Base-by-base conservation (phyloP, 2,329 filamentous ascomycete species). In the Colletotrichum endophyticum region DNA sequence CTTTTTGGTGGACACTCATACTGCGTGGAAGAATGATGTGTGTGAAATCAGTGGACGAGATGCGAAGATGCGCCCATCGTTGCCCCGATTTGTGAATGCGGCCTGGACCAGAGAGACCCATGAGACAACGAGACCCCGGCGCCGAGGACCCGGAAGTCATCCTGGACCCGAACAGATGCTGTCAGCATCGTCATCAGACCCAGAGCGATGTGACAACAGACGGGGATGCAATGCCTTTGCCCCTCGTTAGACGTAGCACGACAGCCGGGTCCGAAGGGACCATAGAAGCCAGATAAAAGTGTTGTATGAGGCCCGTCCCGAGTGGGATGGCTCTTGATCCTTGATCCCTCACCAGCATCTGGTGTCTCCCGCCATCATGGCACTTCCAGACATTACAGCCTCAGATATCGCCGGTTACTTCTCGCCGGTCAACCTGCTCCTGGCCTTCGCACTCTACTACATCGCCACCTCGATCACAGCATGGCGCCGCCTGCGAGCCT, bases 401-500 rank as follows among this genome's bases (percentile, higher is more conserved):
- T 44, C 39, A 6, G 2, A 27, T 19, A 2, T 77, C 12, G 3
- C 9, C n/a, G 53, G 19, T 12, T 64, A 30, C 27, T 28, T 49
- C 16, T 36, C 67, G 16, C 67, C 19, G 5, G 12, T 62, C 6
- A 70, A 77, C 72, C 66, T 63, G 36, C 30, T 39, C 59, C 22
- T 27, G 5, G 53, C 34, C 8, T 44, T 66, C 15, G 12, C 80
- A 78, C 61, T 79, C 62, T 77, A 76, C 62, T 77, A 77, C 2
- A 34, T 67, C 4, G 8, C 77, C n/a, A 80, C 81, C 8, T 81
- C 78, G 6, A 77, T 78, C 39, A 70, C 71, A 8, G 79, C 82
- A 22, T 87, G 86, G 79, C 80, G 73, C 30, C 75, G 49, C 3
- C 75, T 77, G 13, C 61, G 75, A 4, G 32, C 28, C 8, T 75